Evolutionary conservation across 2,329 filamentous ascomycete genomes (phyloP).

Genomic region (Aureobasidium melanogenum): DNA sequence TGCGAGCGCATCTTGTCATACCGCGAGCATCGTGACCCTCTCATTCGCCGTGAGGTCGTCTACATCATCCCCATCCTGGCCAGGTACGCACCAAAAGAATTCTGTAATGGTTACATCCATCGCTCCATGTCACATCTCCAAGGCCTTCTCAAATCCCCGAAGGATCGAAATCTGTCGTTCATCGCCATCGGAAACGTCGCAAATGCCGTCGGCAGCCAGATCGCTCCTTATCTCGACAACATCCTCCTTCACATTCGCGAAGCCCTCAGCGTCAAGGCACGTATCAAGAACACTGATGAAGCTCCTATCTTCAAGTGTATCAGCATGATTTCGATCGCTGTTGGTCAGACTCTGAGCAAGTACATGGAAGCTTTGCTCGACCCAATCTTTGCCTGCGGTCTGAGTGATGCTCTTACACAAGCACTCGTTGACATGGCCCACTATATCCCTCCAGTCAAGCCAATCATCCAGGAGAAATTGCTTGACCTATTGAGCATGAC

Average conservation of each 20-base stretch:
- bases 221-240: slow-evolving; percentile 88
- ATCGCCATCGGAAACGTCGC: slow-evolving; percentile 93
- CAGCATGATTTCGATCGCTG: slow-evolving; percentile 88
- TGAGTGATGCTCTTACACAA: slow-evolving; percentile 88
- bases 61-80: slow-evolving; percentile 86
- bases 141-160: slow-evolving; percentile 86
- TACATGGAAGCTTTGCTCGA: slow-evolving; percentile 95
- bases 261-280: slow-evolving; percentile 72
- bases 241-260: slow-evolving; percentile 91
- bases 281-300: slow-evolving; percentile 51
- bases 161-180: slow-evolving; percentile 89
- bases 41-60: slow-evolving; percentile 83
- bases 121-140: slow-evolving; percentile 97
- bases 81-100: slow-evolving; percentile 84
- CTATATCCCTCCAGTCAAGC: slow-evolving; percentile 90
- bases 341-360: slow-evolving; percentile 93
- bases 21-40: slow-evolving; percentile 83
- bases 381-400: slow-evolving; percentile 91
- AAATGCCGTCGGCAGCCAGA: slow-evolving; percentile 89
- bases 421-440: slow-evolving; percentile 98
- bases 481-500: slow-evolving; percentile 93
- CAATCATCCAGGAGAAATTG: slow-evolving; percentile 85
- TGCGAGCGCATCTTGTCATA: slow-evolving; percentile 89
- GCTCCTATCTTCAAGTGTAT: slow-evolving; percentile 92
- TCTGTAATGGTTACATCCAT: slow-evolving; percentile 78